phyloP scores from a whole-genome alignment of 2,329 filamentous ascomycete genomes.

The Colletotrichum eremochloae region DNA sequence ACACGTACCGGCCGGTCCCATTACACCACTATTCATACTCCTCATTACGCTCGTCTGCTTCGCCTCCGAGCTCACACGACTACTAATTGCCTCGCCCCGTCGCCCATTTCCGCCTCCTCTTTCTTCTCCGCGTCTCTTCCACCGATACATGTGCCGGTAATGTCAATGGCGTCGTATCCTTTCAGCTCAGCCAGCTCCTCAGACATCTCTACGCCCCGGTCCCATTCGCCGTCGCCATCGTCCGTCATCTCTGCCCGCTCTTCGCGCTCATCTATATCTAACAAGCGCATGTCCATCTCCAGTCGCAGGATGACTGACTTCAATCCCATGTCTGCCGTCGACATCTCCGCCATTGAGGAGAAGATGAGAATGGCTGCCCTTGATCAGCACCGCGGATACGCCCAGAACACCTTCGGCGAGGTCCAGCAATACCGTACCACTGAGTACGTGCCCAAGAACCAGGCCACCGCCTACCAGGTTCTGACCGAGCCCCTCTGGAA shows the following conservation, averaged over 20 bases:
- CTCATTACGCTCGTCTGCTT: constrained; percentile 27
- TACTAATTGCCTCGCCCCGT: constrained; percentile 41
- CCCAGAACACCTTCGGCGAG: constrained; percentile 67
- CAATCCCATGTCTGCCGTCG: constrained; percentile 69
- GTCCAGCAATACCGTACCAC: constrained; percentile 67
- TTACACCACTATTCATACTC: constrained; percentile 34
- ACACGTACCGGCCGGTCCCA: constrained; percentile 38
- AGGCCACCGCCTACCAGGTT: constrained; percentile 72
- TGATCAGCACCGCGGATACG: constrained; percentile 72
- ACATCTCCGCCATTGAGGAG: constrained; percentile 69
- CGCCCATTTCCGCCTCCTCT: constrained; percentile 40
- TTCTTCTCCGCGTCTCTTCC: constrained; percentile 41
- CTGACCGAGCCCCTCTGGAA: constrained; percentile 74
- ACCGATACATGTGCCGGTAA: constrained; percentile 42
- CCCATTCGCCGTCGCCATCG: constrained; percentile 63
- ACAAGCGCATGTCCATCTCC: constrained; percentile 64
- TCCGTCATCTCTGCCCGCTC: constrained; percentile 62
- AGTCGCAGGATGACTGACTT: constrained; percentile 64
- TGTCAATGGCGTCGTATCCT: constrained; percentile 48
- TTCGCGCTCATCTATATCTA: constrained; percentile 65
- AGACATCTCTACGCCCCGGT: constrained; percentile 68
- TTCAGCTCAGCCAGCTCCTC: constrained; percentile 62
- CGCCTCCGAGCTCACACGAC: constrained; percentile 37
- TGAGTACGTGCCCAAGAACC: constrained; percentile 65
- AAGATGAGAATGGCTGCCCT: constrained; percentile 72